Base-by-base conservation (phyloP, 2,329 filamentous ascomycete genomes). In the Ophiocordyceps camponoti-saundersi region DNA sequence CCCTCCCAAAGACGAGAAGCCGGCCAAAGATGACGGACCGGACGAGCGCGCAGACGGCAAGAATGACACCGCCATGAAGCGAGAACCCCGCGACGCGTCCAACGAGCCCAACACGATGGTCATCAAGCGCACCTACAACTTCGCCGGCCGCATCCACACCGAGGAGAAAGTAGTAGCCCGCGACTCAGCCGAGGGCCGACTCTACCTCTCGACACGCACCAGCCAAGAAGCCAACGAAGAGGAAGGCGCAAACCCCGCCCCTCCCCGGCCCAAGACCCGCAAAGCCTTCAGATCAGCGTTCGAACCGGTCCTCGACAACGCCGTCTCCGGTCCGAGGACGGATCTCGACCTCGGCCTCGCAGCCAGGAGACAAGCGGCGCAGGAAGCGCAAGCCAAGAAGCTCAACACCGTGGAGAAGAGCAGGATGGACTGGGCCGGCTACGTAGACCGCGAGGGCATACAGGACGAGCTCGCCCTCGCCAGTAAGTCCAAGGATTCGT, bases 41-140 rank as follows among this genome's bases (percentile, higher is more conserved):
- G n/a, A 39, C 16, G n/a, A 20, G 2, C 16, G 16, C 8, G 16
- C 8, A 39, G 36, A 6, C 36, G 36, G n/a, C 5, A 5, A 12
- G 8, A 6, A 45, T 15, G 20, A 8, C 11, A 2, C 11, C 20
- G 15, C 11, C 30, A 18, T 8, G 3, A 15, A 29, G 10, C 44
- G 11, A 22, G 30, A 13, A 10, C 7, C 18, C 45, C 53, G 52
- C n/a, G 60, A 61, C 1, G 44, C 59, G 6, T 52, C 63, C 36
- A 59, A 64, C 6, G 70, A 69, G 64, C 69, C 63, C 16, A 59
- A 64, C 6, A 70, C 69, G 64, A 69, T 86, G 54, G 73, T 72
- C 50, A 81, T 87, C 50, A 82, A 79, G 55, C 77, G 80, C 29
- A 80, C 76, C 15, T 86, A 85, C 63, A 82, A 81, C 54, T 87